Conservation (phyloP, 2,329 filamentous ascomycete genomes). For the Apiospora kogelbergensis region DNA sequence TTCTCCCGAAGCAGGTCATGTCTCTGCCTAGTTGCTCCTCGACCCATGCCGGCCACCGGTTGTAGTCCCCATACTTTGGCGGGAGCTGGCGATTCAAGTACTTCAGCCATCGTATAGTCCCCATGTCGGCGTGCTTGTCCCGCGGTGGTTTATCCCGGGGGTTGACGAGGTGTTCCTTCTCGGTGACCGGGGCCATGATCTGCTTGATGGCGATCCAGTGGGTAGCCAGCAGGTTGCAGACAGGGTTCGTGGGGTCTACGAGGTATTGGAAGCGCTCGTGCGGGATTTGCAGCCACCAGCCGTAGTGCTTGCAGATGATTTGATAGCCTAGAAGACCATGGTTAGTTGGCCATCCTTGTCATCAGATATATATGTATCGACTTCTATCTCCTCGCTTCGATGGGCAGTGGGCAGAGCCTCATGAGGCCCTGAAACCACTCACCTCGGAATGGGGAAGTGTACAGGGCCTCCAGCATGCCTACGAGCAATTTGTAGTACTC, state of each 20-base stretch:
- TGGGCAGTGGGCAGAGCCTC: no score
- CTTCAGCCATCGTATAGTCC: slow-evolving; percentile 50
- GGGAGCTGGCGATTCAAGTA: slow-evolving; percentile 49
- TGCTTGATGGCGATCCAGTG: slow-evolving; percentile 57
- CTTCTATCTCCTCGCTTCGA: no score
- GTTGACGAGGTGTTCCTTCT: slow-evolving; percentile 33
- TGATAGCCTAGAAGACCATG: slow-evolving; percentile 42
- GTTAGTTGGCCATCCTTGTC: neutral
- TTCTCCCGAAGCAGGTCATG: slow-evolving; percentile 44
- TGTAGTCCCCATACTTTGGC: slow-evolving; percentile 44
- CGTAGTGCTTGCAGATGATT: slow-evolving; percentile 49
- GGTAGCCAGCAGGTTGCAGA: slow-evolving; percentile 46
- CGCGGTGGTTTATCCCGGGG: slow-evolving; percentile 21
- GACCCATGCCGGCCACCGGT: slow-evolving; percentile 56
- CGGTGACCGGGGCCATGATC: slow-evolving; percentile 51
- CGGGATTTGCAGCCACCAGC: slow-evolving; percentile 59
- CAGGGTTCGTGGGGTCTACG: slow-evolving; percentile 46
- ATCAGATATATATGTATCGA: neutral
- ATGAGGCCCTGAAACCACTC: slow-evolving; percentile 27
- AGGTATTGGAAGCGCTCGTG: slow-evolving; percentile 52
- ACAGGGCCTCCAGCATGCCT: slow-evolving; percentile 50
- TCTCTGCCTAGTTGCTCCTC: slow-evolving; percentile 49
- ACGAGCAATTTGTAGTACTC: slow-evolving; percentile 46
- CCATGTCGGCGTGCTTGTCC: slow-evolving; percentile 34
- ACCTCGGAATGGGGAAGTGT: slow-evolving; percentile 54